These are phyloP conservation scores for Aspergillus conjunctus DNA, from an alignment of 495 filamentous ascomycete species.

Conservation along the genomic window DNA sequence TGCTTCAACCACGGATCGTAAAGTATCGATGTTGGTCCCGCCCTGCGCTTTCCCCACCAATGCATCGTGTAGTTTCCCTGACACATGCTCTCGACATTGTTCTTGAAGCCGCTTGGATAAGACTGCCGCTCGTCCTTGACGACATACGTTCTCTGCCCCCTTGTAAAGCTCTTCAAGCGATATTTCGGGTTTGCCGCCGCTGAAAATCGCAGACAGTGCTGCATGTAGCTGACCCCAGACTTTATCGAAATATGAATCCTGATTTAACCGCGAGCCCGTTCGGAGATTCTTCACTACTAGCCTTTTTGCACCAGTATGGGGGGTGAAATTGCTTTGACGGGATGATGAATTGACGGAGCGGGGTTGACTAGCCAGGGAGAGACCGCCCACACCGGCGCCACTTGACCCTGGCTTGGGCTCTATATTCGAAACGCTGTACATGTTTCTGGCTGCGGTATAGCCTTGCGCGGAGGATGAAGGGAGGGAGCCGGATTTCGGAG, in stretches of 20 bases:
- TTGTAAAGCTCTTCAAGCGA: constrained; percentile 87
- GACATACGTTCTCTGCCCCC: constrained; percentile 86
- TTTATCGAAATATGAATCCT: constrained; percentile 71
- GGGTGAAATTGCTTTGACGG: constrained; percentile 45
- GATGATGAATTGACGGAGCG: constrained; percentile 31
- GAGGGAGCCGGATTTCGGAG: constrained; percentile 30
- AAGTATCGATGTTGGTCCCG: constrained; percentile 60
- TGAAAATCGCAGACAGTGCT: constrained; percentile 73
- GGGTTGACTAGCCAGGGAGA: constrained; percentile 25
- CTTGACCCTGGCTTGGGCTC: constrained; percentile 36
- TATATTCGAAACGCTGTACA: constrained; percentile 52
- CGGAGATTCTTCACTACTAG: constrained; percentile 87
- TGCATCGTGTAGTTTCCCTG: constrained; percentile 53
- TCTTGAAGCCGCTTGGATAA: constrained; percentile 63
- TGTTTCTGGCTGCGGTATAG: constrained; percentile 38
- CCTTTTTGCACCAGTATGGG: constrained; percentile 68
- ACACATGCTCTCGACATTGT: constrained; percentile 65
- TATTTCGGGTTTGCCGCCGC: constrained; percentile 56
- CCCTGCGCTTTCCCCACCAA: constrained; percentile 53
- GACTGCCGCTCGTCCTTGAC: constrained; percentile 66
- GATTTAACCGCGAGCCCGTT: constrained; percentile 55
- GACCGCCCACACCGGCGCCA: constrained; percentile 28
- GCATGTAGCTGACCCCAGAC: constrained; percentile 70
- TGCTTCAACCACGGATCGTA: constrained; percentile 63
- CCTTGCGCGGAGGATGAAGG: constrained; percentile 16